A percentile compares a stretch with the other conserved stretches of the same genome.
Conservation (phyloP, 148 eudicot genomes). For the Dianthus caryophyllus region DNA sequence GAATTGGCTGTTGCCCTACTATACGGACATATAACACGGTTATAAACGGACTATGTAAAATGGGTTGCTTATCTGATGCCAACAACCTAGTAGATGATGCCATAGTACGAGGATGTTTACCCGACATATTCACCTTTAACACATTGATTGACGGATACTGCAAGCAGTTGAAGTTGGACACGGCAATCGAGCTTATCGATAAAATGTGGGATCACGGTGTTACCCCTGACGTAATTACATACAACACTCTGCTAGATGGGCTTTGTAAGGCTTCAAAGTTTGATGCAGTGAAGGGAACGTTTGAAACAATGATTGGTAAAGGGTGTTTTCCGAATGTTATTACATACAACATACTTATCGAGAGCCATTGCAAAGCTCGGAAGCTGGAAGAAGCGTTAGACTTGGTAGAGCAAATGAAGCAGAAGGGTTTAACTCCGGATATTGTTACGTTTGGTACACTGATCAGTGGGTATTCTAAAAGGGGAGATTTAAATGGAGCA, state of each 20-base stretch:
- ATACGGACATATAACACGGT: constrained; percentile 79
- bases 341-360: constrained; percentile 78
- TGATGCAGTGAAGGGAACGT: constrained; percentile 68
- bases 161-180: constrained; percentile 65
- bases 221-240: constrained; percentile 79
- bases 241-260: constrained; percentile 78
- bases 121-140: constrained; percentile 85
- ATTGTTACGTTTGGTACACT: constrained; percentile 63
- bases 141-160: constrained; percentile 89
- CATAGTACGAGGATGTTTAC: constrained; percentile 64
- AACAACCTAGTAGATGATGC: constrained; percentile 63
- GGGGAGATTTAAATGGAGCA: constrained; percentile 65
- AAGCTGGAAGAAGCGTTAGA: constrained; percentile 52
- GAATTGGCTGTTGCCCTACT: constrained; percentile 63
- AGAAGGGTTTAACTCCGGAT: constrained; percentile 65
- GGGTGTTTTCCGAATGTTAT: constrained; percentile 68
- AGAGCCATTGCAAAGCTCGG: constrained; percentile 62
- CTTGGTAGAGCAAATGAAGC: constrained; percentile 57
- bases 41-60: constrained; percentile 81
- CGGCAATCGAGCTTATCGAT: constrained; percentile 63
- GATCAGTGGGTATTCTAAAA: constrained; percentile 69
- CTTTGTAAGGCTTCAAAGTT: constrained; percentile 71
- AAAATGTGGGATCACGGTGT: constrained; percentile 74
- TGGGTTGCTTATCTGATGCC: constrained; percentile 84
- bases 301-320: constrained; percentile 68